Evolutionary conservation across 78 protist genomes (phyloP).

Genomic region (Chrysochromulina parva): DNA sequence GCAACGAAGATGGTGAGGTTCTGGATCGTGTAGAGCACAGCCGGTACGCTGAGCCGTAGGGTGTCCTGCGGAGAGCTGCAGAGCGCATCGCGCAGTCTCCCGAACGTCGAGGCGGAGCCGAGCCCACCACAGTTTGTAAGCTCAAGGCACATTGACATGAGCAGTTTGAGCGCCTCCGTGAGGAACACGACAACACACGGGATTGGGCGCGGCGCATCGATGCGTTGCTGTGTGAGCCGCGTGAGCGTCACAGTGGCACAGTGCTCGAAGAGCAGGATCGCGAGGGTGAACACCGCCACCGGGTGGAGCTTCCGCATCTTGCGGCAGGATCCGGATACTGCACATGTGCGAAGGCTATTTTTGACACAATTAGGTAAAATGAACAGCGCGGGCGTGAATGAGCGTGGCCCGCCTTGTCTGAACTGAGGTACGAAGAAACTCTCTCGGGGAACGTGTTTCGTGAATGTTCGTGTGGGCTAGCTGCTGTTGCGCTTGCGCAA

Average conservation of each 20-base stretch:
- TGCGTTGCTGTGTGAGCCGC: not conserved
- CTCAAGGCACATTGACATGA: not conserved
- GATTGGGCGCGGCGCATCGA: not conserved
- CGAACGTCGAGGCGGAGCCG: not conserved
- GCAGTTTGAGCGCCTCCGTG: not conserved
- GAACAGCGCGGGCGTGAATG: no score
- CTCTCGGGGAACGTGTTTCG: no score
- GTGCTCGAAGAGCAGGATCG: not conserved
- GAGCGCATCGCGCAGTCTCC: not conserved
- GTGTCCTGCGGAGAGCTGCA: not conserved
- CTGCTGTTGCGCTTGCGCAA: no score
- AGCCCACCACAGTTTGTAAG: no score
- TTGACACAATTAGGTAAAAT: no score
- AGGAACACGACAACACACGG: not conserved
- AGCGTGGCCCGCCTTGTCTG: no score
- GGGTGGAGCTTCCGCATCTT: no score
- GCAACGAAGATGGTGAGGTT: slow-evolving; percentile 23
- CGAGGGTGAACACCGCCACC: not conserved
- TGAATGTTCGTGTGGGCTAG: no score
- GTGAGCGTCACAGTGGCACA: not conserved
- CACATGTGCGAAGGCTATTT: no score
- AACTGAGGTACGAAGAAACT: no score
- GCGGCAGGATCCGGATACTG: no score
- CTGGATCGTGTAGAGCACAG: slow-evolving; percentile 25
- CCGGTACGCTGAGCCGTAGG: not conserved